Conservation (phyloP, 192 early-diverging fungal species). For the Dispira simplex region DNA sequence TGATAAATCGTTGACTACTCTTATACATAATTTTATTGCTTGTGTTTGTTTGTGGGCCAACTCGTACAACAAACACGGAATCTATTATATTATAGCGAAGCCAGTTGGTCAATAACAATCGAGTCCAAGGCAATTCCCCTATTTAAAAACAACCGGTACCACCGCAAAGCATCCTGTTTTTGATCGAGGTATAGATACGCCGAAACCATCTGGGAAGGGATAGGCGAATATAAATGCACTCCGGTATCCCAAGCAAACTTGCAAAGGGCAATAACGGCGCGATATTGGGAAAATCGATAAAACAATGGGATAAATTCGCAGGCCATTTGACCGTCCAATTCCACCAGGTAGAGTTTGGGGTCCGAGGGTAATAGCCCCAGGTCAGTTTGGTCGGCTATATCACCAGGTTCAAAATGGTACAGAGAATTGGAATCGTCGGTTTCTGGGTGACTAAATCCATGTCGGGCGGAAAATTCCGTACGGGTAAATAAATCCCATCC, state of each 20-base stretch:
- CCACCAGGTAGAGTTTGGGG: not conserved
- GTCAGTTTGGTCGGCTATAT: not conserved
- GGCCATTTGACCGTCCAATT: not conserved
- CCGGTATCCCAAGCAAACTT: not conserved
- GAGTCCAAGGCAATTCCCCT: not conserved
- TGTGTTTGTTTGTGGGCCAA: no score
- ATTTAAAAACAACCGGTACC: conserved; percentile 1
- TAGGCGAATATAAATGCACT: not conserved
- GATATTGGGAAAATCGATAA: not conserved
- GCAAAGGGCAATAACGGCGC: not conserved
- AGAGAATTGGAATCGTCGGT: not conserved
- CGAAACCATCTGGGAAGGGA: not conserved
- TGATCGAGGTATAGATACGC: not conserved
- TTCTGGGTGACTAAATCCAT: not conserved
- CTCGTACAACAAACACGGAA: no score
- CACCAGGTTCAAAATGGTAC: not conserved
- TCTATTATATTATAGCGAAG: no score
- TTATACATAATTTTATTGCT: no score
- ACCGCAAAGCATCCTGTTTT: not conserved
- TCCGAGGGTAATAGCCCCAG: not conserved
- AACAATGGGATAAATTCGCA: not conserved
- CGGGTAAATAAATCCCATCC: conserved; percentile 1
- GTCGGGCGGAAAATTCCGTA: not conserved
- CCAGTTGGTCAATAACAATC: not conserved
- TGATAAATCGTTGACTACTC: no score